Conservation (phyloP, 1,284 basidiomycete genomes). For the Cryptococcus sp. region DNA sequence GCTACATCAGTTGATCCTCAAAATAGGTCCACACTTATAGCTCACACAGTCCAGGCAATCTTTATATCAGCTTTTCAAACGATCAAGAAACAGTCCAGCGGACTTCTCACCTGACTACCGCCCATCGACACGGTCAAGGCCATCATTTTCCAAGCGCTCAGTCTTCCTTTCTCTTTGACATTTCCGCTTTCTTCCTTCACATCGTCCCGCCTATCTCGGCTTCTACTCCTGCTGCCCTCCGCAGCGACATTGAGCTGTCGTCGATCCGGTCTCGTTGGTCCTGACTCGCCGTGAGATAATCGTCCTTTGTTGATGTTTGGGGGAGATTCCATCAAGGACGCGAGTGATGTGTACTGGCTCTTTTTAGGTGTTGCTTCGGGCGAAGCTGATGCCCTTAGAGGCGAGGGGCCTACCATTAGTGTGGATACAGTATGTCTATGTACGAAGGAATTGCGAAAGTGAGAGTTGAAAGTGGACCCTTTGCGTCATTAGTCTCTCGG, state of each 20-base stretch:
- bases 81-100: slow-evolving; percentile 2
- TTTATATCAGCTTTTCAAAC: slow-evolving; percentile 12
- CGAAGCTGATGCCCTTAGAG: background rate
- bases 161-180: slow-evolving; percentile 23
- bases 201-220: slow-evolving; percentile 7
- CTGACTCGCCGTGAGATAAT: background rate
- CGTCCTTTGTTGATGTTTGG: slow-evolving; percentile 3
- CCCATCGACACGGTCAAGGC: slow-evolving; percentile 54
- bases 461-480: no score
- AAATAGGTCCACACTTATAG: background rate
- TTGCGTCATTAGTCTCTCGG: no score
- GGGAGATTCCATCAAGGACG: slow-evolving; percentile 21
- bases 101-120: slow-evolving; percentile 67
- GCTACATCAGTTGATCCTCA: background rate
- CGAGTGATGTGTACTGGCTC: slow-evolving; percentile 37
- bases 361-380: slow-evolving; percentile 11
- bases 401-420: no score
- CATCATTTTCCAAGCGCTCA: slow-evolving; percentile 47
- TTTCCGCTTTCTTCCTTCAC: no score
- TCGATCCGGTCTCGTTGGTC: slow-evolving; percentile 1
- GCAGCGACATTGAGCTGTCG: slow-evolving; percentile 5
- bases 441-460: no score
- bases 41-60: slow-evolving; percentile 39
- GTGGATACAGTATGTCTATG: no score
- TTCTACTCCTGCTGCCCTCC: slow-evolving; percentile 10